Evolutionary conservation across 441 rosid genomes (phyloP).

Genomic region (Adansonia grandidieri): DNA sequence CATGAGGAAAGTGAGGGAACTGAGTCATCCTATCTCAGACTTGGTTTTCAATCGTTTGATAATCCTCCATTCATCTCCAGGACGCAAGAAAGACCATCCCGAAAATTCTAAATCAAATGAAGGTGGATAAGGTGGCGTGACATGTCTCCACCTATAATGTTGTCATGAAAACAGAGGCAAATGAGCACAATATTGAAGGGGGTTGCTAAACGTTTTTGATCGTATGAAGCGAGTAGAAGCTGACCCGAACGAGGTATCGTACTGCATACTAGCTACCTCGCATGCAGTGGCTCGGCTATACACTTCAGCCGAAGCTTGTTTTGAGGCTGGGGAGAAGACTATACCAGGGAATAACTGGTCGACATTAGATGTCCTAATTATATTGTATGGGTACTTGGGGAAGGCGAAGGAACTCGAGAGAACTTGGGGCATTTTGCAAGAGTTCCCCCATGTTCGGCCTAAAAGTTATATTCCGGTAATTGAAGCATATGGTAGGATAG

Average conservation of each 20-base stretch:
- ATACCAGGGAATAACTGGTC: slow-evolving; percentile 82
- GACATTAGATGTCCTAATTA: slow-evolving; percentile 74
- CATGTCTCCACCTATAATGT: slow-evolving; percentile 87
- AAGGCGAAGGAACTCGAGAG: slow-evolving; percentile 65
- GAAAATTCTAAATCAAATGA: slow-evolving; percentile 48
- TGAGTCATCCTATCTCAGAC: slow-evolving; percentile 66
- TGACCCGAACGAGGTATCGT: slow-evolving; percentile 82
- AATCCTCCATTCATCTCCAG: slow-evolving; percentile 69
- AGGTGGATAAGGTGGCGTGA: slow-evolving; percentile 57
- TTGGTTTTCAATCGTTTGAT: slow-evolving; percentile 82
- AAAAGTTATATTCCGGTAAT: slow-evolving; percentile 69
- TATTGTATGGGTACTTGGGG: slow-evolving; percentile 67
- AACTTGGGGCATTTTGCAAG: slow-evolving; percentile 59
- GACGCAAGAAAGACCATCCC: slow-evolving; percentile 70
- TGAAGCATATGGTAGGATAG: slow-evolving; percentile 75
- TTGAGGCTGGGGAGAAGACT: slow-evolving; percentile 71
- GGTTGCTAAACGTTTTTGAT: slow-evolving; percentile 57
- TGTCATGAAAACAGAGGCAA: slow-evolving; percentile 89
- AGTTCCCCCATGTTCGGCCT: slow-evolving; percentile 57
- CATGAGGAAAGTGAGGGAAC: slow-evolving; percentile 86
- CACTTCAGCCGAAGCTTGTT: slow-evolving; percentile 74
- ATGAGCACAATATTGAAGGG: slow-evolving; percentile 75
- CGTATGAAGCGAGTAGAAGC: slow-evolving; percentile 63
- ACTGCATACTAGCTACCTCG: slow-evolving; percentile 78
- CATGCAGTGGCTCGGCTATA: slow-evolving; percentile 83